These are phyloP conservation scores for Sporothrix dimorphospora DNA, from an alignment of 2,329 filamentous ascomycete genomes.

Conservation along the genomic window DNA sequence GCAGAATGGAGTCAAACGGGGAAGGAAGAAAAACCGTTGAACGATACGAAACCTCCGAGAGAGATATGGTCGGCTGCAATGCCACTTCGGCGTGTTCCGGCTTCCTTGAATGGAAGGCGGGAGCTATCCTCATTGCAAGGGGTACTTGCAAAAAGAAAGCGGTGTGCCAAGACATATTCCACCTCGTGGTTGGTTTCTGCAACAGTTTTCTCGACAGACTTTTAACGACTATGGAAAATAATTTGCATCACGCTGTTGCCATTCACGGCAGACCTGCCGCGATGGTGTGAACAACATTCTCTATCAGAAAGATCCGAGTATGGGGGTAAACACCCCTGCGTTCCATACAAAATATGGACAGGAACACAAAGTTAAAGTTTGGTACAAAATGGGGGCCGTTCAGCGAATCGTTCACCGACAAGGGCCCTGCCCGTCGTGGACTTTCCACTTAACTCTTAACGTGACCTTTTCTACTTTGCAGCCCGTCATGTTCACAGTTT, in stretches of 20 bases:
- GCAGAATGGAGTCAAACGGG: background rate
- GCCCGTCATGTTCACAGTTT: background rate
- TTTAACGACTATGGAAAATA: background rate
- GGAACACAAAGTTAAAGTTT: background rate
- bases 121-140: no score
- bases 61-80: background rate
- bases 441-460: background rate
- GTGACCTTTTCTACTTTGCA: background rate
- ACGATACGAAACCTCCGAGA: background rate
- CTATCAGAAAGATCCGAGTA: no score
- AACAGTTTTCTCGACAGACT: background rate
- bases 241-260: no score
- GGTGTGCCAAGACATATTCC: background rate
- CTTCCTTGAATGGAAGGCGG: no score
- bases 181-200: background rate
- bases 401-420: conserved; percentile 1
- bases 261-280: no score
- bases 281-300: background rate
- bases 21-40: background rate
- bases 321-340: background rate
- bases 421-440: background rate
- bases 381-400: conserved; percentile 5
- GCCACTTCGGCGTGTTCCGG: background rate
- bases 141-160: background rate
- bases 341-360: background rate